Evolutionary conservation across 768 basidiomycete species (phyloP).

Genomic region (Naganishia friedmannii): DNA sequence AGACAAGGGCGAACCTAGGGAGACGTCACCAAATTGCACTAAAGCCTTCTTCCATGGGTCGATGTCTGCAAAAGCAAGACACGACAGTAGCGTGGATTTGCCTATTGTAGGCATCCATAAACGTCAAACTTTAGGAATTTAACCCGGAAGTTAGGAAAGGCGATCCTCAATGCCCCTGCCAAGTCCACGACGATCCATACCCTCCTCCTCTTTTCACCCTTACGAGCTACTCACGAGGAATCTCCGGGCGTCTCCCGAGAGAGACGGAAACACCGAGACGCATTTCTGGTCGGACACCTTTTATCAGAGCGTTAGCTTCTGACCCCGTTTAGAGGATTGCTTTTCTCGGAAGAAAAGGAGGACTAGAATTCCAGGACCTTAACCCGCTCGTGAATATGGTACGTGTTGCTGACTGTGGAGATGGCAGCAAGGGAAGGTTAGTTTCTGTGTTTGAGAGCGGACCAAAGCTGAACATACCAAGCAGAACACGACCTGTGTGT

Average conservation of each 20-base stretch:
- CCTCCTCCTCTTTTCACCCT: conserved; percentile 42
- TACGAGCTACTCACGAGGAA: conserved; percentile 21
- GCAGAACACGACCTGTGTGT: conserved; percentile 32
- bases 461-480: background rate
- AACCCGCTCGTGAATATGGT: conserved; percentile 49
- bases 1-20: conserved; percentile 22
- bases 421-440: background rate
- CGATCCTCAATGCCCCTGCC: conserved; percentile 51
- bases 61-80: conserved; percentile 23
- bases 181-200: conserved; percentile 39
- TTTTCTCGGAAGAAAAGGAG: conserved; percentile 37
- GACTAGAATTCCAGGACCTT: conserved; percentile 54
- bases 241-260: conserved; percentile 31
- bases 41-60: conserved; percentile 48
- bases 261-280: conserved; percentile 36
- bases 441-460: background rate
- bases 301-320: conserved; percentile 39
- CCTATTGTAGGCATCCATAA: background rate
- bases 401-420: conserved; percentile 8
- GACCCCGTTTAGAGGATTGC: conserved; percentile 46
- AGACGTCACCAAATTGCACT: conserved; percentile 54
- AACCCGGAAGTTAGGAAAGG: conserved; percentile 33
- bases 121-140: conserved; percentile 27
- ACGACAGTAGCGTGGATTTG: conserved; percentile 28
- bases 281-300: conserved; percentile 52